Evolutionary conservation across 1,284 basidiomycete species (phyloP), one percentile per base, ranked within the genome.

Genomic region (Taiwanofungus camphoratus): DNA sequence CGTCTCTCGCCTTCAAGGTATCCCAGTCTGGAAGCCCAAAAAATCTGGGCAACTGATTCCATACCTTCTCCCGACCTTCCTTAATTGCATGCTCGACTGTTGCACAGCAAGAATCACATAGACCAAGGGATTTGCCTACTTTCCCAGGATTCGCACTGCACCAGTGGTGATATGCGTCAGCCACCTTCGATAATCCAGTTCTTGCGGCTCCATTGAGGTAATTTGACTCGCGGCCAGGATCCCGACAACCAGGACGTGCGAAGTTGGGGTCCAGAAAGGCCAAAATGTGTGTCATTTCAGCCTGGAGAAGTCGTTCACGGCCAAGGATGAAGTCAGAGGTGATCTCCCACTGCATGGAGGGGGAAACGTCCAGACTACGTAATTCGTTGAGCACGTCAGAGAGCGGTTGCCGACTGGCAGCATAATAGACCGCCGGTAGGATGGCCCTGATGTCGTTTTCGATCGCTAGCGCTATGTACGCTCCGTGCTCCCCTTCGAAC

Each of bases 341-440:
- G 16, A 50, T 22, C 12, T 48, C 41, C 41, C 48, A 43, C 31
- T 34, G 34, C 16, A 26, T 18, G 13, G 16, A 15, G 12, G 42
- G 39, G 18, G 32, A 38, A 13, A 49, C 40, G 8, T 30, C 22
- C 3, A 53, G 40, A 13, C 13, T 47, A 15, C 35, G 43, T 23
- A 54, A 27, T 19, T 33, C 31, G 5, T 18, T 18, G 16, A 50
- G 41, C 8, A 48, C 33, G 8, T 44, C 41, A 2, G 42, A n/a
- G 6, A 52, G 40, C 3, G 50, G 50, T 8, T 26, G n/a, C 19
- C 21, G 37, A 32, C 26, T 41, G 3, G 42, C 46, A 16, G 50
- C 42, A 35, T 46, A 52, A 38, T 47, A 50, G n/a, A 48, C 31
- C 9, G 38, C 36, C 2, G 52, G 52, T 2, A 54, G 41, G 21